Evolutionary conservation across 1,139 yeast species (phyloP).

Genomic region (Diutina ranongensis): DNA sequence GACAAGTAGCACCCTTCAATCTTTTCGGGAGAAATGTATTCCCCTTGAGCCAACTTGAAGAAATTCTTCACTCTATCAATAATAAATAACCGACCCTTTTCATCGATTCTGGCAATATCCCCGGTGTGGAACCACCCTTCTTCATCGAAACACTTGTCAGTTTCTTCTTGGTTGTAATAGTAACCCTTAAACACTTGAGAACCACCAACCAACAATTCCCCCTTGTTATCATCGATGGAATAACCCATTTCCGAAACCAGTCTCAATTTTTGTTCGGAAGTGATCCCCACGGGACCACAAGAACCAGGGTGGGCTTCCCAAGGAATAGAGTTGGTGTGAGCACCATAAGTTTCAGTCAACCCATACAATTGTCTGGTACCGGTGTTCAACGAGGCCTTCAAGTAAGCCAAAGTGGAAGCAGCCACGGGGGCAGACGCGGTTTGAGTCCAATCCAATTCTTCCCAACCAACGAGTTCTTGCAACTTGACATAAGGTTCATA

Average conservation of each 20-base stretch:
- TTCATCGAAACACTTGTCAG: slow-evolving; percentile 22
- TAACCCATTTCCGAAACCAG: slow-evolving; percentile 3
- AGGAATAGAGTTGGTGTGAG: slow-evolving; percentile 9
- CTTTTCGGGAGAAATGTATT: slow-evolving; percentile 12
- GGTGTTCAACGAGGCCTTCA: slow-evolving; percentile 13
- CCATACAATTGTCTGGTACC: slow-evolving; percentile 15
- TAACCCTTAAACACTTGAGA: slow-evolving; percentile 27
- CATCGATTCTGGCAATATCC: slow-evolving; percentile 11
- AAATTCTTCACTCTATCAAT: slow-evolving; percentile 13
- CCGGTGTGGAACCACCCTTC: slow-evolving; percentile 12
- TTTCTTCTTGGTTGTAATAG: slow-evolving; percentile 29
- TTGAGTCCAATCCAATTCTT: slow-evolving; percentile 14
- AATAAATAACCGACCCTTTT: slow-evolving; percentile 10
- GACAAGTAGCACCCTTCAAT: slow-evolving; percentile 11
- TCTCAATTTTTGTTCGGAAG: slow-evolving; percentile 6
- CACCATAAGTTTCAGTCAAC: slow-evolving; percentile 14
- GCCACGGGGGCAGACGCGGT: slow-evolving; percentile 16
- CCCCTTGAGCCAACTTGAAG: slow-evolving; percentile 13
- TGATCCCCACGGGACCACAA: slow-evolving; percentile 11
- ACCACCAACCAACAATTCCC: slow-evolving; percentile 32
- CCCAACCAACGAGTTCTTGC: slow-evolving; percentile 12
- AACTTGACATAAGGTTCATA: slow-evolving; percentile 10
- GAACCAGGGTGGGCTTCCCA: slow-evolving; percentile 13
- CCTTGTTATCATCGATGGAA: slow-evolving; percentile 11
- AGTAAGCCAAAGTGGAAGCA: slow-evolving; percentile 12